Evolutionary conservation across 2,329 filamentous ascomycete species (phyloP), one percentile per base, ranked within the genome.

Genomic region (Trichoderma brevicompactum): DNA sequence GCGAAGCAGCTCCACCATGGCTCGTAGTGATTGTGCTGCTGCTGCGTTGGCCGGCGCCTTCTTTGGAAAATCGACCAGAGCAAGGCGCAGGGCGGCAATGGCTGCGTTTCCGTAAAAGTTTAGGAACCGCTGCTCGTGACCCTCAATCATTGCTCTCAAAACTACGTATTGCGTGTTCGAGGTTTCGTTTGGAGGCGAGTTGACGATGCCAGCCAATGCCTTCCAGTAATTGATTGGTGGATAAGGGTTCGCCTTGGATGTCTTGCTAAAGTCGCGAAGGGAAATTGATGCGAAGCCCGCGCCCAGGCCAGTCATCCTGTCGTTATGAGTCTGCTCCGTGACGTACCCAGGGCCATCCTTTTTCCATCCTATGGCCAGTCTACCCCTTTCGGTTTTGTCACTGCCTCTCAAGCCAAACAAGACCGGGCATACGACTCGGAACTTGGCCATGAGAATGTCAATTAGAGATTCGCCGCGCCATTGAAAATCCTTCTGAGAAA

Each of bases 371-470:
- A 96, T 77, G n/a, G 85, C 83, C 17, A 77, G 70, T 12, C 89
- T 85, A 1, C 92, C 92, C 10, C 82, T 81, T 52, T 87, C 84
- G 0, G 89, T 96, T 67, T 83, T 88, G 74, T 96, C 92, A 68
- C 82, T 87, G 28, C 92, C 94, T 49, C 87, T 84, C 69, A 94
- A 87, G 17, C 94, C 94, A 74, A 96, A 98, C 0, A 99, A 81
- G 1, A 93, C 89, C 0, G 95, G 94, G 72, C 92, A 96, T 3
- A 87, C 83, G 15, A 91, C 82, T 66, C 93, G 88, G 72, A 92
- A 91, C 76, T 98, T 97, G 63, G 94, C 82, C 72, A 96, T 89
- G 36, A 98, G 82, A 66, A 98, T 91, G 74, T 96, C 92, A 60
- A 92, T 89, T 65, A 96, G 81, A 1, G 89, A 84, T 54, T 84